Percentiles rank a stretch among this genome's conserved stretches.
These are phyloP conservation scores for Emergomyces orientalis DNA, from an alignment of 2,329 filamentous ascomycete genomes.

Conservation along the genomic window DNA sequence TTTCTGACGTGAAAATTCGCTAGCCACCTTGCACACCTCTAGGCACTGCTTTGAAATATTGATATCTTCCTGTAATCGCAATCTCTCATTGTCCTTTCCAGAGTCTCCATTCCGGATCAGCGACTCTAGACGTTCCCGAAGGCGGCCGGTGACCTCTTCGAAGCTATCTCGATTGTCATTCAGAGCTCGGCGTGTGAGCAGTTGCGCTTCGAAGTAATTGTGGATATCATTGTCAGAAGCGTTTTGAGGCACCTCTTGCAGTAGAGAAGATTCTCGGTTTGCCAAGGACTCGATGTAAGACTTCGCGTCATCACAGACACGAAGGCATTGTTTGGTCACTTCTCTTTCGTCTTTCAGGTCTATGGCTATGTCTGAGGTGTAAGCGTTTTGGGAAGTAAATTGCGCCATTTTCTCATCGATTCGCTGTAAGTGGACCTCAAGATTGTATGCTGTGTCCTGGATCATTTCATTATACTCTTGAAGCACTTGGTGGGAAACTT, in stretches of 20 bases:
- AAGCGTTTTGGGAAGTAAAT: constrained; percentile 15
- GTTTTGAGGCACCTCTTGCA: constrained; percentile 13
- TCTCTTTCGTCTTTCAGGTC: constrained; percentile 31
- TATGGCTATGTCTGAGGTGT: constrained; percentile 17
- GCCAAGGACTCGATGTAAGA: constrained; percentile 29
- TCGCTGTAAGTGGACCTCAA: constrained; percentile 21
- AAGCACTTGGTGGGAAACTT: constrained; percentile 25
- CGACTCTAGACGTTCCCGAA: constrained; percentile 27
- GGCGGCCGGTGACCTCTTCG: constrained; percentile 24
- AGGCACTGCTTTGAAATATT: constrained; percentile 30
- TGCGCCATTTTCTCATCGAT: background rate
- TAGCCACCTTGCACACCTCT: constrained; percentile 32
- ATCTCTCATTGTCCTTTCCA: constrained; percentile 20
- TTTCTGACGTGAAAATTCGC: constrained; percentile 25
- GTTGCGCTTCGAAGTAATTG: constrained; percentile 27
- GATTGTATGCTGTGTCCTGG: constrained; percentile 28
- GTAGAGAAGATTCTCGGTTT: constrained; percentile 20
- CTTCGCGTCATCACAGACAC: constrained; percentile 32
- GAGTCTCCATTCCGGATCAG: constrained; percentile 18
- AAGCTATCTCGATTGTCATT: constrained; percentile 26
- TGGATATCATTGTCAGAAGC: constrained; percentile 12
- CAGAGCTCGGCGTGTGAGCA: constrained; percentile 25
- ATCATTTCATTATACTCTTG: constrained; percentile 34
- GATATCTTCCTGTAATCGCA: constrained; percentile 29
- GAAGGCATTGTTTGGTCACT: constrained; percentile 33